phyloP scores from a whole-genome alignment of 345 rosid species.

The Syzygium jambos region DNA sequence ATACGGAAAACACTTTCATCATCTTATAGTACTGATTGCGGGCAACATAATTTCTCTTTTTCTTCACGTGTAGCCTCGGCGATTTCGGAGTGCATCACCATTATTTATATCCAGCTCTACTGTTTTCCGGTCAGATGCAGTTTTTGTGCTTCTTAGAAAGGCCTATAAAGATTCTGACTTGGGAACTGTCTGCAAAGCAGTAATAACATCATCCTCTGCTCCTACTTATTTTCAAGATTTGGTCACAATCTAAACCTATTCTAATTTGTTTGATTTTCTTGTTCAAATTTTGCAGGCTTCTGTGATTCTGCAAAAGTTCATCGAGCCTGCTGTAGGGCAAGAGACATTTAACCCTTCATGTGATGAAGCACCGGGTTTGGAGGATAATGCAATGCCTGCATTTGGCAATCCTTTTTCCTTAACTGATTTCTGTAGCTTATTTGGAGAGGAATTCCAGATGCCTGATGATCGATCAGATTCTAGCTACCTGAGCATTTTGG shows the following conservation, averaged over 20 bases:
- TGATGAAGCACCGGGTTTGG: conserved; percentile 28
- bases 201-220: conserved; percentile 15
- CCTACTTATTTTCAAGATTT: not conserved
- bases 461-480: conserved; percentile 42
- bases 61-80: conserved; percentile 49
- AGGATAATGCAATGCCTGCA: conserved; percentile 34
- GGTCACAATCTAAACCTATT: not conserved
- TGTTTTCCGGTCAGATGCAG: conserved; percentile 55
- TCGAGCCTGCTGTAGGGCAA: conserved; percentile 32
- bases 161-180: conserved; percentile 59
- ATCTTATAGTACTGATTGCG: not conserved
- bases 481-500: conserved; percentile 49
- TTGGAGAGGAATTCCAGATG: conserved; percentile 61
- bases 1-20: not conserved
- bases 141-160: conserved; percentile 54
- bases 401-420: conserved; percentile 20
- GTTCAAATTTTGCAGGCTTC: conserved; percentile 35
- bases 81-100: conserved; percentile 43
- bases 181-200: conserved; percentile 54
- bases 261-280: conserved; percentile 4
- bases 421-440: conserved; percentile 56
- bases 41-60: not conserved
- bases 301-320: conserved; percentile 49
- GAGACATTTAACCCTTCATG: conserved; percentile 18
- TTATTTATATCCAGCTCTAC: conserved; percentile 36